A percentile compares a stretch with the other conserved stretches of the same genome.
Conservation (phyloP, 78 protist species). For the Dictyostelium purpureum region DNA sequence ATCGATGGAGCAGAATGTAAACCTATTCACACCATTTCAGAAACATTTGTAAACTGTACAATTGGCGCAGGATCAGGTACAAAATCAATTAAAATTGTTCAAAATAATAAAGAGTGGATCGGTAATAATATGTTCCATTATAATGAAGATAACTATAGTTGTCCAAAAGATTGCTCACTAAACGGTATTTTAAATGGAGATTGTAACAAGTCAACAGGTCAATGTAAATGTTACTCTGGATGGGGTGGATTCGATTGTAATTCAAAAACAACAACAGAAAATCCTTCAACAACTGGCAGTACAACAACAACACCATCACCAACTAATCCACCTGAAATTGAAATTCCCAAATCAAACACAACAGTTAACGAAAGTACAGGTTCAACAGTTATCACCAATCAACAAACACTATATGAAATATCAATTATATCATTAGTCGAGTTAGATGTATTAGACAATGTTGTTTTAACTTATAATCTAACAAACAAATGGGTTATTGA, state of each 20-base stretch:
- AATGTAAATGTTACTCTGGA: background rate
- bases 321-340: background rate
- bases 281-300: background rate
- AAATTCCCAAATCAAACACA: too few species aligned
- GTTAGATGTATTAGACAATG: background rate
- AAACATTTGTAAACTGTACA: background rate
- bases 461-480: background rate
- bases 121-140: background rate
- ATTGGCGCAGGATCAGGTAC: background rate
- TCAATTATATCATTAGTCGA: background rate
- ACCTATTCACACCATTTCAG: background rate
- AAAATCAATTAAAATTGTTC: background rate
- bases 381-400: background rate
- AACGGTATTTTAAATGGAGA: background rate
- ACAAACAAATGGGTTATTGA: background rate
- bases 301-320: background rate
- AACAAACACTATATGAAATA: background rate
- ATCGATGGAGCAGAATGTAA: background rate
- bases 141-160: background rate
- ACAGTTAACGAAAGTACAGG: background rate
- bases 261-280: too few species aligned
- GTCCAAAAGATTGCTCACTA: constrained; percentile 1
- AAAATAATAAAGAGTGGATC: background rate
- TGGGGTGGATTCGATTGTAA: background rate
- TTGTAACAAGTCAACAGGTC: background rate